Conservation (phyloP, 2,329 filamentous ascomycete species). For the Phialophora expanda region DNA sequence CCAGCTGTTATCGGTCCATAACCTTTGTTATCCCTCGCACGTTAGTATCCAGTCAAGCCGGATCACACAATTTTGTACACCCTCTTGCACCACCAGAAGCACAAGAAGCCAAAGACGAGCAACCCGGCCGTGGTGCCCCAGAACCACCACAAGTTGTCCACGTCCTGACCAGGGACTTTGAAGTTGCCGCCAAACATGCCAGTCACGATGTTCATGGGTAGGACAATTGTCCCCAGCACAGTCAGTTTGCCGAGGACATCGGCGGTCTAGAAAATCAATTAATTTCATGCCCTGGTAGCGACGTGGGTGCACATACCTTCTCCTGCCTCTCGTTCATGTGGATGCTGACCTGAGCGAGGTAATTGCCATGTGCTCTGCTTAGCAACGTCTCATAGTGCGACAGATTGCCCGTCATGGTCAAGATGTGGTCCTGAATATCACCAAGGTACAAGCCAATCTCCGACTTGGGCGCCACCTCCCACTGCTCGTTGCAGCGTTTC, state of each 20-base stretch:
- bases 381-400: slow-evolving; percentile 97
- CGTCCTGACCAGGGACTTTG: slow-evolving; percentile 88
- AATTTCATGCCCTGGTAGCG: neutral
- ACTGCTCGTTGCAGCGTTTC: slow-evolving; percentile 96
- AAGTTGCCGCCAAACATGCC: slow-evolving; percentile 77
- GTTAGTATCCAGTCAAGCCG: neutral
- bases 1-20: neutral
- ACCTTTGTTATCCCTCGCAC: too few relatives aligned
- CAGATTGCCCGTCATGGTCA: slow-evolving; percentile 97
- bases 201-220: slow-evolving; percentile 99
- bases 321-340: slow-evolving; percentile 98
- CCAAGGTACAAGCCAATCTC: slow-evolving; percentile 98
- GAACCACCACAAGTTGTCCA: slow-evolving; percentile 79
- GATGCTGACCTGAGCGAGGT: slow-evolving; percentile 99
- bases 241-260: slow-evolving; percentile 95
- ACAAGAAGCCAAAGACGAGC: slow-evolving; percentile 76
- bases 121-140: slow-evolving; percentile 74
- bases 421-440: slow-evolving; percentile 98
- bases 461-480: slow-evolving; percentile 91
- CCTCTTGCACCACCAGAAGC: slow-evolving; percentile 81
- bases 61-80: slow-evolving; percentile 73
- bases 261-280: slow-evolving; percentile 63
- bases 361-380: slow-evolving; percentile 90
- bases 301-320: slow-evolving; percentile 53
- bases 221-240: slow-evolving; percentile 92